Evolutionary conservation across 2,329 filamentous ascomycete genomes (phyloP).

Genomic region (Hyphodiscus sp.): DNA sequence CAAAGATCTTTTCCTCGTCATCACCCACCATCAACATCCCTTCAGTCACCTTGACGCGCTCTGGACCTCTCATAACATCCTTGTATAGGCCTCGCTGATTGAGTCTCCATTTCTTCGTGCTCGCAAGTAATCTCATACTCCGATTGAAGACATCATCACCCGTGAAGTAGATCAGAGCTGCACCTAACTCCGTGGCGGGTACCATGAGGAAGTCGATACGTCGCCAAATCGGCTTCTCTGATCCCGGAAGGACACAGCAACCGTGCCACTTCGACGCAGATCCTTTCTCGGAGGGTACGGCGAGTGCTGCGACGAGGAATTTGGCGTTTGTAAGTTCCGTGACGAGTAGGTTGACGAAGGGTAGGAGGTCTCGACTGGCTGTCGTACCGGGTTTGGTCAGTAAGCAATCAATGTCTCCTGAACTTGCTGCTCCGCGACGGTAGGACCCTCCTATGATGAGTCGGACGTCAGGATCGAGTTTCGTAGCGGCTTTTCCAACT

Average conservation of each 20-base stretch:
- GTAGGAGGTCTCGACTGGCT: slow-evolving; percentile 48
- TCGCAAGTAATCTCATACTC: slow-evolving; percentile 72
- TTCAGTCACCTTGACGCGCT: slow-evolving; percentile 54
- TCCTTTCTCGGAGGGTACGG: slow-evolving; percentile 49
- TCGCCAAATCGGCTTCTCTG: slow-evolving; percentile 56
- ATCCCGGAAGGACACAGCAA: slow-evolving; percentile 62
- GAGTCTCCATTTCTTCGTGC: slow-evolving; percentile 73
- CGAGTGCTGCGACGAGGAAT: slow-evolving; percentile 67
- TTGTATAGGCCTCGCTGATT: slow-evolving; percentile 78
- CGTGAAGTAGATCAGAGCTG: slow-evolving; percentile 89
- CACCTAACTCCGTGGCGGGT: slow-evolving; percentile 71
- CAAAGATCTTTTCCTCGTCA: slow-evolving; percentile 76
- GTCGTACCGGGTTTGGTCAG: slow-evolving; percentile 61
- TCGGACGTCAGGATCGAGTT: slow-evolving; percentile 58
- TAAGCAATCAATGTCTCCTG: slow-evolving; percentile 79
- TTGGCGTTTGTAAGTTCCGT: slow-evolving; percentile 48
- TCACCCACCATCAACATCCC: slow-evolving; percentile 67
- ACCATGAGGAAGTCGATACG: slow-evolving; percentile 82
- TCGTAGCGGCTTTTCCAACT: slow-evolving; percentile 52
- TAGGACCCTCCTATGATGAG: slow-evolving; percentile 80
- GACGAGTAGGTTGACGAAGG: slow-evolving; percentile 58
- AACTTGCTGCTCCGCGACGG: slow-evolving; percentile 66
- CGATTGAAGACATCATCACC: slow-evolving; percentile 94
- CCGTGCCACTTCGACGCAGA: slow-evolving; percentile 74
- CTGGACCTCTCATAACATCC: slow-evolving; percentile 56